These are phyloP conservation scores for Cucurbita argyrosperma DNA, from an alignment of 306 rosid genomes.

Conservation along the genomic window DNA sequence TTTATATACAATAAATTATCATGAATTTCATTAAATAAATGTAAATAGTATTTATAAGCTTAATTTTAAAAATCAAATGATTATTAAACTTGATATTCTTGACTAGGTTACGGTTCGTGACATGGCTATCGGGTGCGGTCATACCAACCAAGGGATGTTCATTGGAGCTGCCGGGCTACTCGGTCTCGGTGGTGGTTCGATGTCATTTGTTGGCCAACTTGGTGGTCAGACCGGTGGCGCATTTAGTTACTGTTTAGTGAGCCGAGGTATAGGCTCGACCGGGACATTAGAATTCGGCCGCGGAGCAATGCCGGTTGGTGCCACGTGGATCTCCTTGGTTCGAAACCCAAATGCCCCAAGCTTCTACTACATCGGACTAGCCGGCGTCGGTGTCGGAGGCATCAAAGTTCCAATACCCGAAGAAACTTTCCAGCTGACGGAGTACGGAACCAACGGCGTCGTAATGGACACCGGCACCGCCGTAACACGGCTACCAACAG, in stretches of 20 bases:
- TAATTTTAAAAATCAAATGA: too few species aligned
- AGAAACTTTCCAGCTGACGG: constrained; percentile 24
- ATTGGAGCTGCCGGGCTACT: constrained; percentile 76
- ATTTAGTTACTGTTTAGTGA: constrained; percentile 59
- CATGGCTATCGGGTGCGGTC: constrained; percentile 86
- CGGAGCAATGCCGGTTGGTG: constrained; percentile 63
- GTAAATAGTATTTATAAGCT: too few species aligned
- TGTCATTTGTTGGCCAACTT: constrained; percentile 75
- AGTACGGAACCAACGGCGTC: constrained; percentile 40
- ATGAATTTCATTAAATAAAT: too few species aligned
- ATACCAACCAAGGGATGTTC: constrained; percentile 72
- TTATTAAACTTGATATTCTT: not conserved
- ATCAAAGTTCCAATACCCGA: constrained; percentile 35
- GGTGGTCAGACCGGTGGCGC: constrained; percentile 71
- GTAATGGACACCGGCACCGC: constrained; percentile 95
- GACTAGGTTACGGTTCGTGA: constrained; percentile 23
- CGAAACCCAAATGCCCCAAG: constrained; percentile 53
- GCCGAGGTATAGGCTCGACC: constrained; percentile 29
- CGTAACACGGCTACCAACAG: constrained; percentile 51
- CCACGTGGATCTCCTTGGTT: constrained; percentile 67
- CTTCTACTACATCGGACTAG: constrained; percentile 57
- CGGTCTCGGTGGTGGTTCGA: constrained; percentile 79
- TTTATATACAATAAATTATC: too few species aligned
- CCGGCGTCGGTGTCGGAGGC: constrained; percentile 79
- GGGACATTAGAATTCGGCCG: constrained; percentile 66